phyloP scores from a whole-genome alignment of 23 red algal genomes.

The Gracilaria domingensis region DNA sequence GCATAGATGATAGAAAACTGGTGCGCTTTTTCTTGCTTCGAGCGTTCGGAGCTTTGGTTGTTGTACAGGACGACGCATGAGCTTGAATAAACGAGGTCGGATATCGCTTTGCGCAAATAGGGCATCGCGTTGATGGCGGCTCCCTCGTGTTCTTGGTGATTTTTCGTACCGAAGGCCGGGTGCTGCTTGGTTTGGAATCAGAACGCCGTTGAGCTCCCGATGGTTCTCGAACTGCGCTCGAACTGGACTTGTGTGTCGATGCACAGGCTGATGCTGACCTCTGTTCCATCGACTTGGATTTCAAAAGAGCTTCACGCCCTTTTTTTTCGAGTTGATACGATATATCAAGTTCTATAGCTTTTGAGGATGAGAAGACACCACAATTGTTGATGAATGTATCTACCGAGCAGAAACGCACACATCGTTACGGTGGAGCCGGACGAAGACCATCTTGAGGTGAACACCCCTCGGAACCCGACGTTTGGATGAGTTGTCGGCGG shows the following conservation, averaged over 20 bases:
- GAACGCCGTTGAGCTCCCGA: not conserved
- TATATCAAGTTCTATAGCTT: no score
- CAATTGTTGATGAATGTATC: no score
- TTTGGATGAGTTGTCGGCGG: no score
- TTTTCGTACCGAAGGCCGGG: not conserved
- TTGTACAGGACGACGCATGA: conserved; percentile 14
- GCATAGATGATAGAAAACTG: not conserved
- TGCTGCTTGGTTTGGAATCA: not conserved
- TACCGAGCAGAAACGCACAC: no score
- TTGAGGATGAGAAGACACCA: no score
- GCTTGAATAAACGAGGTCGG: conserved; percentile 21
- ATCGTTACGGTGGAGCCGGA: no score
- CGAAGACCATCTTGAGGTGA: no score
- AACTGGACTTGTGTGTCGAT: not conserved
- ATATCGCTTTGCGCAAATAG: conserved; percentile 19
- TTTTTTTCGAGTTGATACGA: no score
- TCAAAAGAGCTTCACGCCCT: not conserved
- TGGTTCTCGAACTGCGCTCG: not conserved
- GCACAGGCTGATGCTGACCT: not conserved
- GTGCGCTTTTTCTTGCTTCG: conserved; percentile 1
- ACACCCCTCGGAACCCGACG: no score
- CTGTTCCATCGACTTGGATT: not conserved
- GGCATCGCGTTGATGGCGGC: not conserved
- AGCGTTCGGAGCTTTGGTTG: not conserved
- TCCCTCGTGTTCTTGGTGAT: not conserved